Conservation (phyloP, 2,329 filamentous ascomycete species). For the Botryotinia calthae region DNA sequence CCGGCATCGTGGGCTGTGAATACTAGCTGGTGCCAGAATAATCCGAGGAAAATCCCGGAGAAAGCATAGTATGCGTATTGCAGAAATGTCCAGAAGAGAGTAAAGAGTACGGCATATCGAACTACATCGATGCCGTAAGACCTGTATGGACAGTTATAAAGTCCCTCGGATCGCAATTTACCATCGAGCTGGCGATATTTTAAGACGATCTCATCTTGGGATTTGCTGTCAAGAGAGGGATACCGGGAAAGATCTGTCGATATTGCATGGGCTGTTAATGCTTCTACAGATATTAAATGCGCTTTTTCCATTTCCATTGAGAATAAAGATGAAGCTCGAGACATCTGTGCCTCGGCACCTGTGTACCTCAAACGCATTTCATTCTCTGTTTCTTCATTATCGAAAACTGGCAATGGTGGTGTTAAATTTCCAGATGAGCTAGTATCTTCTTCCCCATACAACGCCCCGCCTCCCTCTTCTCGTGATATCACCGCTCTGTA, state of each 20-base stretch:
- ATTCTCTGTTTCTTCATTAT: slow-evolving; percentile 25
- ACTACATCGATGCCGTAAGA: slow-evolving; percentile 72
- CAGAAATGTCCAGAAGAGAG: slow-evolving; percentile 59
- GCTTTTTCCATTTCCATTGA: slow-evolving; percentile 50
- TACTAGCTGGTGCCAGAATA: slow-evolving; percentile 90
- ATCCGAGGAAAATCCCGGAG: slow-evolving; percentile 73
- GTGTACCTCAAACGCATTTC: slow-evolving; percentile 27
- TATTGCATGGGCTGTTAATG: slow-evolving; percentile 70
- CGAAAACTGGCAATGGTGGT: slow-evolving; percentile 38
- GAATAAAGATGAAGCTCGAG: slow-evolving; percentile 57
- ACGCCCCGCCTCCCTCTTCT: slow-evolving; percentile 39
- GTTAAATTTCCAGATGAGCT: slow-evolving; percentile 32
- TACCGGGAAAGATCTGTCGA: slow-evolving; percentile 76
- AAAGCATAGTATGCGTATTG: slow-evolving; percentile 62
- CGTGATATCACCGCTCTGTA: slow-evolving; percentile 77
- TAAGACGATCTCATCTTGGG: slow-evolving; percentile 70
- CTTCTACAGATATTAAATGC: slow-evolving; percentile 64
- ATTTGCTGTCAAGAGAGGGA: slow-evolving; percentile 68
- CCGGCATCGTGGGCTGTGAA: slow-evolving; percentile 94
- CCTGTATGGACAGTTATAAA: slow-evolving; percentile 81
- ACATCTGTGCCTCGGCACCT: slow-evolving; percentile 33
- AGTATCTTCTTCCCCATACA: slow-evolving; percentile 33
- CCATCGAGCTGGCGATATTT: slow-evolving; percentile 78
- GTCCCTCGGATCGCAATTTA: slow-evolving; percentile 66
- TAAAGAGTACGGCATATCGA: slow-evolving; percentile 69